Conservation (phyloP, 2,329 filamentous ascomycete genomes). For the Aspergillus novoparasiticus region DNA sequence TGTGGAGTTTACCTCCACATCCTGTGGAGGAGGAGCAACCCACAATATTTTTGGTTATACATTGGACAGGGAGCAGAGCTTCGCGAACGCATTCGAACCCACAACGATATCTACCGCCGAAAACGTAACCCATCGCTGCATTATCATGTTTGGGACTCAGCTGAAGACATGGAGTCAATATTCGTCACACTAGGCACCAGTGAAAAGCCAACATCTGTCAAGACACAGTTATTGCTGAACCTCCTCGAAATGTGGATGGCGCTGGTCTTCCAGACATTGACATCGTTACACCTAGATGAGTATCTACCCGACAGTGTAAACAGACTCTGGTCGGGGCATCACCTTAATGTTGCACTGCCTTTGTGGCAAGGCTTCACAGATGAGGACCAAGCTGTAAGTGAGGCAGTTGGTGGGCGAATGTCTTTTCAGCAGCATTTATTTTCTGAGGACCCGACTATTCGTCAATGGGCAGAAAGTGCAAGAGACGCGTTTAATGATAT, state of each 20-base stretch:
- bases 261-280: conserved; percentile 13
- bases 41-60: conserved; percentile 15
- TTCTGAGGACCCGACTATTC: no score
- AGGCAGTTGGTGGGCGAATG: background rate
- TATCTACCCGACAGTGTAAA: conserved; percentile 4
- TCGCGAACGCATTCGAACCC: conserved; percentile 1
- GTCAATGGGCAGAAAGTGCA: no score
- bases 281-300: conserved; percentile 6
- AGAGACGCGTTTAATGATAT: no score
- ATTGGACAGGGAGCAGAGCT: conserved; percentile 13
- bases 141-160: conserved; percentile 14
- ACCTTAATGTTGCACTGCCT: conserved; percentile 18
- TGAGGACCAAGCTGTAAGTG: background rate
- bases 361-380: conserved; percentile 12
- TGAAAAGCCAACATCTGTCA: background rate
- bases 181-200: conserved; percentile 12
- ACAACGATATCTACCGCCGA: conserved; percentile 10
- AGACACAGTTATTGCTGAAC: conserved; percentile 10
- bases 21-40: conserved; percentile 5
- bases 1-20: conserved; percentile 13
- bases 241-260: conserved; percentile 15
- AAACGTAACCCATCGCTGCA: conserved; percentile 7
- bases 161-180: conserved; percentile 7
- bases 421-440: background rate
- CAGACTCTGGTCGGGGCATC: conserved; percentile 6